Conservation (phyloP, 2,329 filamentous ascomycete species). For the Stagonosporopsis tanaceti region DNA sequence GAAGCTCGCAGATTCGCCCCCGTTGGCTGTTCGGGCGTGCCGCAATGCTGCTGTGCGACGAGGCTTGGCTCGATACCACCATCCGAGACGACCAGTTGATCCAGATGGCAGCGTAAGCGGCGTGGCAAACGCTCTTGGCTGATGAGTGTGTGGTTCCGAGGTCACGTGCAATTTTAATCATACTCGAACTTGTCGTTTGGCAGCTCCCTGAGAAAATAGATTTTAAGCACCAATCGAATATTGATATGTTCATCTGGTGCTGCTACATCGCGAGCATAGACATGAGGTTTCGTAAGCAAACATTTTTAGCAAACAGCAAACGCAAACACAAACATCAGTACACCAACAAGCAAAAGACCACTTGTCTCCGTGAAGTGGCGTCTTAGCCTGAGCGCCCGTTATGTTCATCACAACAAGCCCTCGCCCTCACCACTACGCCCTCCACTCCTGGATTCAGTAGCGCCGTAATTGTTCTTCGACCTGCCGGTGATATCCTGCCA, state of each 20-base stretch:
- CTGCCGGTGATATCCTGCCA: constrained; percentile 86
- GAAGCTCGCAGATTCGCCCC: constrained; percentile 1
- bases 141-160: too few species aligned
- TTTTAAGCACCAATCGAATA: too few species aligned
- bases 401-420: not conserved
- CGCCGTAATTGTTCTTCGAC: constrained; percentile 46
- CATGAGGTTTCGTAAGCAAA: constrained; percentile 13
- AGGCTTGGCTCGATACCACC: too few species aligned
- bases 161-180: too few species aligned
- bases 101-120: not conserved
- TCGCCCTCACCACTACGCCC: constrained; percentile 23
- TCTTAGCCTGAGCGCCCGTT: not conserved
- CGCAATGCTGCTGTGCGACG: constrained; percentile 32
- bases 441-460: constrained; percentile 36
- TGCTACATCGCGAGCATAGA: not conserved
- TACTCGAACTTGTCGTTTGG: too few species aligned
- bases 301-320: not conserved
- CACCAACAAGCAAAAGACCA: not conserved
- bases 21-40: constrained; percentile 1
- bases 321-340: not conserved
- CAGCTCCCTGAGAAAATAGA: too few species aligned
- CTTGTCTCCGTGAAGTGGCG: not conserved
- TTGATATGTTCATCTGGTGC: not conserved
- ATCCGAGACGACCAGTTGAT: not conserved
- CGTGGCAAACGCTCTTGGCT: too few species aligned